Percentiles rank a stretch among this genome's conserved stretches.
phyloP scores from a whole-genome alignment of 441 rosid species.

The Bocquillonia castaneifolia region DNA sequence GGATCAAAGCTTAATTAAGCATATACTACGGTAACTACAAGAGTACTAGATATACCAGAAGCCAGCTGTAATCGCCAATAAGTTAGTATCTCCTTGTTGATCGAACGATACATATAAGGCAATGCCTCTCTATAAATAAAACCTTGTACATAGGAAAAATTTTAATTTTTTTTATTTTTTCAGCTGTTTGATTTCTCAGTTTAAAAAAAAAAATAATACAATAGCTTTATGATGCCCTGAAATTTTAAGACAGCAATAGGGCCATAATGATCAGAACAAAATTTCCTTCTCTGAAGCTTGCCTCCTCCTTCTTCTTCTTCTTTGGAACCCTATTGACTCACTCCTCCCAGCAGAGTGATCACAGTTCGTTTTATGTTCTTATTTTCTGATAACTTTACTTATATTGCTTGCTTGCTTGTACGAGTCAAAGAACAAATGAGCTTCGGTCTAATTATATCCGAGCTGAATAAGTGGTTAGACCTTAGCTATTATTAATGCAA shows the following conservation, averaged over 20 bases:
- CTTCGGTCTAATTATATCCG: no score
- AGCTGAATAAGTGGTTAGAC: no score
- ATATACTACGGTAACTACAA: slow-evolving; percentile 9
- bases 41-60: background rate
- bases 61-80: slow-evolving; percentile 24
- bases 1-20: no score
- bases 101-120: slow-evolving; percentile 18
- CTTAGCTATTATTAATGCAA: no score
- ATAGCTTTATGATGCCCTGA: slow-evolving; percentile 8
- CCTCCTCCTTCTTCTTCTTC: slow-evolving; percentile 24
- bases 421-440: no score
- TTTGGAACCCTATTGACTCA: slow-evolving; percentile 8
- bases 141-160: slow-evolving; percentile 13
- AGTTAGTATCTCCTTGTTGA: slow-evolving; percentile 13
- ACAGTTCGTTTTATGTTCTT: slow-evolving; percentile 17
- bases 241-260: background rate
- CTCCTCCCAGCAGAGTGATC: slow-evolving; percentile 19
- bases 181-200: background rate
- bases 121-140: slow-evolving; percentile 19
- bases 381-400: background rate
- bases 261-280: slow-evolving; percentile 19
- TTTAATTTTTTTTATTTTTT: no score
- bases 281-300: slow-evolving; percentile 14
- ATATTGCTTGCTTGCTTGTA: background rate
- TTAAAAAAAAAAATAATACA: background rate